Evolutionary conservation across 305 asterid genomes (phyloP).

Genomic region (Plantago coronopus): DNA sequence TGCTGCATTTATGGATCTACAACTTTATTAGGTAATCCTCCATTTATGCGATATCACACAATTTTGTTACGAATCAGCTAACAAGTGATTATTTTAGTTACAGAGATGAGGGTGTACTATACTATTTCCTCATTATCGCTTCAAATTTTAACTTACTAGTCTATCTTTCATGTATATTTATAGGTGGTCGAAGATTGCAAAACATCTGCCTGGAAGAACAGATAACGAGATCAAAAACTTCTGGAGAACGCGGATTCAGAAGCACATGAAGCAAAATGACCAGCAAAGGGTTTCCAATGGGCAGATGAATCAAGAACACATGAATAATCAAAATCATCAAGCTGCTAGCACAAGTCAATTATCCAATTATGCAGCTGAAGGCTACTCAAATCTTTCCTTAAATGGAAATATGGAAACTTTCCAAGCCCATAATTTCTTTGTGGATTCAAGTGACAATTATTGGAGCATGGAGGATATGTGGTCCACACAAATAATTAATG

Average conservation of each 20-base stretch:
- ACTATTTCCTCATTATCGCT: too few species aligned
- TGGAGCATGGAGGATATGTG: constrained; percentile 95
- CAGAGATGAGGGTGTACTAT: too few species aligned
- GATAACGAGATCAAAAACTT: constrained; percentile 86
- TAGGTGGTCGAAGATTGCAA: constrained; percentile 96
- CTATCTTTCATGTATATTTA: background rate
- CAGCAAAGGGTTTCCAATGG: background rate
- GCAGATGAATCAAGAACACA: constrained; percentile 19
- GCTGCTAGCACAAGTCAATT: constrained; percentile 50
- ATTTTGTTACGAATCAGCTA: too few species aligned
- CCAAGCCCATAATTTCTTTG: constrained; percentile 37
- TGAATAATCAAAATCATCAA: constrained; percentile 24
- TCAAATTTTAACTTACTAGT: too few species aligned
- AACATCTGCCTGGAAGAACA: constrained; percentile 80
- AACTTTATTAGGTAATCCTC: too few species aligned
- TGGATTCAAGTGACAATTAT: constrained; percentile 48
- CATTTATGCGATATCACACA: too few species aligned
- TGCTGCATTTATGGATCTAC: too few species aligned
- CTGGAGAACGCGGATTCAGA: constrained; percentile 91
- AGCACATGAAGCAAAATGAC: constrained; percentile 53
- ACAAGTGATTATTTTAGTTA: too few species aligned
- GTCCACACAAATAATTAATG: constrained; percentile 74
- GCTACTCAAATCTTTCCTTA: constrained; percentile 61
- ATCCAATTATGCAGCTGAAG: constrained; percentile 43
- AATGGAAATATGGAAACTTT: constrained; percentile 35